Evolutionary conservation across 352 stramenopile species (phyloP).

Genomic region (Globisporangium middletonii): DNA sequence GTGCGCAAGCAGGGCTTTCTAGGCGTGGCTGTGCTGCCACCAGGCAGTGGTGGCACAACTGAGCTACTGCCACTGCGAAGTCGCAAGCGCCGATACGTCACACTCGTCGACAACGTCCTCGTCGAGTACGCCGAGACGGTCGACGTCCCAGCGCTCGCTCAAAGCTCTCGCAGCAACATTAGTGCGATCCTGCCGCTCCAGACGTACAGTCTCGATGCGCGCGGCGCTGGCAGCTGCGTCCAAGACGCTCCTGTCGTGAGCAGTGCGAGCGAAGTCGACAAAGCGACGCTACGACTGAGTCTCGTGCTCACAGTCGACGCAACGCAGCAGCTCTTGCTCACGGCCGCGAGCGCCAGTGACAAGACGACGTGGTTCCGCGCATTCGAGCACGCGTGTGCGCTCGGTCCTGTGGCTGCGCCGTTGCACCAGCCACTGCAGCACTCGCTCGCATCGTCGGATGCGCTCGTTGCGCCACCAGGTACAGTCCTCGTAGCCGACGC

Average conservation of each 20-base stretch:
- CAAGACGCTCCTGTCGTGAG: slow-evolving; percentile 13
- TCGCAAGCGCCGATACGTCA: slow-evolving; percentile 25
- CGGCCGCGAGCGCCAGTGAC: slow-evolving; percentile 30
- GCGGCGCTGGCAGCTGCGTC: slow-evolving; percentile 2
- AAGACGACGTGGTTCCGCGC: slow-evolving; percentile 46
- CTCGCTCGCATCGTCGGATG: neutral
- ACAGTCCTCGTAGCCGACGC: neutral
- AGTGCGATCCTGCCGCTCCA: neutral
- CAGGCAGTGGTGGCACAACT: neutral
- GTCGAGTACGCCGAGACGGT: slow-evolving; percentile 31
- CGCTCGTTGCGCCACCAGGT: neutral
- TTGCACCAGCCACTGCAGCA: slow-evolving; percentile 7
- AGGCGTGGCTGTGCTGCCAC: slow-evolving; percentile 1
- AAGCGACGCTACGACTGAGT: slow-evolving; percentile 26
- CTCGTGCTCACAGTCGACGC: slow-evolving; percentile 27
- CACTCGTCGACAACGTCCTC: slow-evolving; percentile 24
- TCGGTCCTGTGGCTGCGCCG: slow-evolving; percentile 3
- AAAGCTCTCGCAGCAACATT: neutral
- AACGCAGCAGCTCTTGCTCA: slow-evolving; percentile 24
- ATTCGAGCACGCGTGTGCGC: slow-evolving; percentile 18
- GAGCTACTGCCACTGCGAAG: slow-evolving; percentile 18
- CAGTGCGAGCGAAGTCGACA: slow-evolving; percentile 3
- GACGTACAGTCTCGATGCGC: slow-evolving; percentile 17
- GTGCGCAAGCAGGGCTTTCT: slow-evolving; percentile 40
- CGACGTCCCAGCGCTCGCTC: slow-evolving; percentile 12